Evolutionary conservation across 345 rosid species (phyloP), one percentile per base, ranked within the genome.

Genomic region (Populus alba): DNA sequence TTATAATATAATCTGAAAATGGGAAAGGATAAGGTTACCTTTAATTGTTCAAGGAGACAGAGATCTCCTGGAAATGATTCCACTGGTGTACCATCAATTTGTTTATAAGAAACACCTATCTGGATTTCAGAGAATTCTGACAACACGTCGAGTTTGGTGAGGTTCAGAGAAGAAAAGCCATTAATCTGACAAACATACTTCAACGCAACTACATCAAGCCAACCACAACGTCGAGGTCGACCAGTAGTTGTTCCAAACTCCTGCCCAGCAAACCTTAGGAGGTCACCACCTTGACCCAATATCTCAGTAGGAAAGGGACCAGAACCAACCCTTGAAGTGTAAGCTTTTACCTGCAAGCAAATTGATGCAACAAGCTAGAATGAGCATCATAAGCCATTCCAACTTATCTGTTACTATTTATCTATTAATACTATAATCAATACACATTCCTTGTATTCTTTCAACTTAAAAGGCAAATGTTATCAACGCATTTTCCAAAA

Each of bases 151-250:
- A 96, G 90, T 84, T 96, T 96, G 76, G 99, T 96, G 77, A 96
- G 94, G 81, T 96, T 96, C 45, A 96, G 87, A 27, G 99, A 92
- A n/a, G 99, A 89, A 80, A 96, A 92, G 41, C 98, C 98, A 77
- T 96, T 96, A 78, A 96, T 90, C 81, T 90, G 97, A 83, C 97
- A 94, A 81, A 92, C 84, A 82, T 82, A 96, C 79, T 82, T 92
- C 83, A 94, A 81, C 6, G 98, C 98, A 85, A 96, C 99, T 68
- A 96, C 75, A 85, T 96, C 99, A 10, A 96, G 98, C 99, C 99
- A 96, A 55, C 98, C 99, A 80, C 99, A 96, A 70, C 98, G 97
- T 47, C 99, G 97, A 83, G 99, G 99, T 61, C 98, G 99, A 39
- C 99, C 99, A 13, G 98, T 96, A 38, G 97, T 91, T 33, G 99